phyloP scores from a whole-genome alignment of 176 grass and related monocot species.

The Themeda triandra region DNA sequence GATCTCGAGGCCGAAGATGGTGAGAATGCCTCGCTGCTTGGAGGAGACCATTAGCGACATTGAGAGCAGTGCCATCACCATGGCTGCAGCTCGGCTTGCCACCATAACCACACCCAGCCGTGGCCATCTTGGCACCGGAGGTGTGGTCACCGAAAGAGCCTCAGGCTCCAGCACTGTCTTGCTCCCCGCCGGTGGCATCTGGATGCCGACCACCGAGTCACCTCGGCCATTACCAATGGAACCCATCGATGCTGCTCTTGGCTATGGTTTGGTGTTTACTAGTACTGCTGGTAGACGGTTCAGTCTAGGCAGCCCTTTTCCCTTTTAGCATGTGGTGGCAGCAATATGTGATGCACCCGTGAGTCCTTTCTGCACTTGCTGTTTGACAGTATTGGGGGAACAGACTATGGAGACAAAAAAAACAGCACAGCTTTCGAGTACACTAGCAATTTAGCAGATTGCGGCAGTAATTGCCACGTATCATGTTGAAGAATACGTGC shows the following conservation, averaged over 20 bases:
- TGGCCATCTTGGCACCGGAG: conserved; percentile 11
- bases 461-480: conserved; percentile 22
- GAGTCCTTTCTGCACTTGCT: conserved; percentile 32
- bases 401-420: conserved; percentile 47
- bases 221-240: conserved; percentile 38
- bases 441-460: background rate
- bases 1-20: conserved; percentile 59
- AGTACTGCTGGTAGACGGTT: conserved; percentile 2
- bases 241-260: conserved; percentile 22
- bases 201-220: conserved; percentile 51
- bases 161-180: conserved; percentile 17
- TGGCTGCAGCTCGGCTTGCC: conserved; percentile 32
- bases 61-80: conserved; percentile 46
- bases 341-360: conserved; percentile 31
- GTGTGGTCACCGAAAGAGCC: background rate
- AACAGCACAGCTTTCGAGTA: conserved; percentile 31
- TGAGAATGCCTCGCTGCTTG: conserved; percentile 64
- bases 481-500: background rate
- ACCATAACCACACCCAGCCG: conserved; percentile 44
- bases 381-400: conserved; percentile 13
- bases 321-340: conserved; percentile 12
- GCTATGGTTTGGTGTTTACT: conserved; percentile 15
- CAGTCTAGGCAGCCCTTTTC: conserved; percentile 9
- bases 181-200: conserved; percentile 42
- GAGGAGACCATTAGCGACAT: conserved; percentile 59